Evolutionary conservation across 352 stramenopile species (phyloP).

Genomic region (Phytophthora pluvialis): DNA sequence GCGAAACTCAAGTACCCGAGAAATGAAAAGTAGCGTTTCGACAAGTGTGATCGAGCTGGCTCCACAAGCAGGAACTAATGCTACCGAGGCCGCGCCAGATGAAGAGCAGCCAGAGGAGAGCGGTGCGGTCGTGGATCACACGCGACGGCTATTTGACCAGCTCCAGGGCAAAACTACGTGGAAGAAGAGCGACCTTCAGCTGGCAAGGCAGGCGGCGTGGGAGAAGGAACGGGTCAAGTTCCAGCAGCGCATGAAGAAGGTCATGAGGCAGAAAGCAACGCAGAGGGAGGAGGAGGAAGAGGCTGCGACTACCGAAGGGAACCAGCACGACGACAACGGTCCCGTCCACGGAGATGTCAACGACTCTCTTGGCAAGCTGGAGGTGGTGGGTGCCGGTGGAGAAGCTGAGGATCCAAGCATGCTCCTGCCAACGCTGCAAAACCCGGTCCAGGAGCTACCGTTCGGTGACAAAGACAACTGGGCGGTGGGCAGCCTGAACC

Average conservation of each 20-base stretch:
- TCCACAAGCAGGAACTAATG: neutral
- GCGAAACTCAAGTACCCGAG: constrained; percentile 8
- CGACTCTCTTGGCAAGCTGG: constrained; percentile 32
- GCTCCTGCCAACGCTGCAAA: constrained; percentile 51
- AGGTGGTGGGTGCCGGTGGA: constrained; percentile 19
- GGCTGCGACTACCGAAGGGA: constrained; percentile 4
- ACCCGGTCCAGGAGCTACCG: constrained; percentile 50
- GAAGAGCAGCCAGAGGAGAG: constrained; percentile 26
- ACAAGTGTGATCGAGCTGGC: constrained; percentile 19
- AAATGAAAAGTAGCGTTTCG: constrained; percentile 24
- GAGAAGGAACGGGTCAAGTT: constrained; percentile 72
- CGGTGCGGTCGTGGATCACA: constrained; percentile 16
- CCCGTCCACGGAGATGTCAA: constrained; percentile 20
- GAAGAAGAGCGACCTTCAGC: constrained; percentile 78
- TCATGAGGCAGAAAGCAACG: constrained; percentile 61
- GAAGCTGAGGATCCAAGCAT: constrained; percentile 21
- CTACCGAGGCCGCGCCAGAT: neutral
- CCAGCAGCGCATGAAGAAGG: constrained; percentile 71
- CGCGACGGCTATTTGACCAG: constrained; percentile 67
- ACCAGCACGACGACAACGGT: constrained; percentile 21
- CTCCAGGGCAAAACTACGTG: constrained; percentile 70
- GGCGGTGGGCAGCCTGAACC: constrained; percentile 74
- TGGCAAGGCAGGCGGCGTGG: constrained; percentile 70
- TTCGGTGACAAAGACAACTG: constrained; percentile 87
- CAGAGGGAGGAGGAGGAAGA: constrained; percentile 15